Evolutionary conservation across 331 rosid genomes (phyloP).

Genomic region (Stylosanthes scabra): DNA sequence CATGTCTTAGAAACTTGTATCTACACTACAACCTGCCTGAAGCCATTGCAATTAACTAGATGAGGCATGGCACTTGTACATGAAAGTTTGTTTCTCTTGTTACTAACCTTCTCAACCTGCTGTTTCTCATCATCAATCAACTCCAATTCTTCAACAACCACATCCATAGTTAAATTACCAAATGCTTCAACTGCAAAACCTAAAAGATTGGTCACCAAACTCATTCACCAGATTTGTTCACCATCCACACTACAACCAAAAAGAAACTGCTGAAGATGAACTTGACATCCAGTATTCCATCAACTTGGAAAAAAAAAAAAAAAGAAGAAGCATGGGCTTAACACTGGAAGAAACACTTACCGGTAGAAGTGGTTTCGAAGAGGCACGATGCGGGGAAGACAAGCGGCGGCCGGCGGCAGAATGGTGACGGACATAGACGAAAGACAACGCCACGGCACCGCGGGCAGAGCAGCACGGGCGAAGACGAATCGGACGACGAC

Average conservation of each 20-base stretch:
- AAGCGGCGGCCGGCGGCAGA: too few relatives aligned
- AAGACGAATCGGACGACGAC: too few relatives aligned
- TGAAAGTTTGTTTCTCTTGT: conserved; percentile 25
- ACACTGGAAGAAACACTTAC: too few relatives aligned
- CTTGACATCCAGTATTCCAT: conserved; percentile 37
- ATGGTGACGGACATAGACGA: too few relatives aligned
- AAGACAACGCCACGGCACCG: too few relatives aligned
- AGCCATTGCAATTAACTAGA: conserved; percentile 23
- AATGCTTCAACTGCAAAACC: conserved; percentile 33
- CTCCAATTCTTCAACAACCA: not conserved
- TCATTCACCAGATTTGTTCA: conserved; percentile 42
- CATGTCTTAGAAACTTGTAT: too few relatives aligned
- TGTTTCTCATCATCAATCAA: conserved; percentile 34
- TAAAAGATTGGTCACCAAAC: conserved; percentile 40
- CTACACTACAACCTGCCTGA: conserved; percentile 20
- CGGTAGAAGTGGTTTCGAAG: too few relatives aligned
- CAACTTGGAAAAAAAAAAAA: too few relatives aligned
- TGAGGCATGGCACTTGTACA: conserved; percentile 32
- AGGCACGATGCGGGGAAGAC: too few relatives aligned
- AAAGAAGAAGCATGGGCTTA: too few relatives aligned
- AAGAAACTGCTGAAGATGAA: conserved; percentile 40
- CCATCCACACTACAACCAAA: conserved; percentile 42
- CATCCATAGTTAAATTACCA: not conserved
- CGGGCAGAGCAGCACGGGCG: too few relatives aligned
- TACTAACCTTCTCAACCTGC: conserved; percentile 39